Percentiles rank a stretch among this genome's conserved stretches.
phyloP scores from a whole-genome alignment of 2,329 filamentous ascomycete species.

The Arthrobotrys megalospora region DNA sequence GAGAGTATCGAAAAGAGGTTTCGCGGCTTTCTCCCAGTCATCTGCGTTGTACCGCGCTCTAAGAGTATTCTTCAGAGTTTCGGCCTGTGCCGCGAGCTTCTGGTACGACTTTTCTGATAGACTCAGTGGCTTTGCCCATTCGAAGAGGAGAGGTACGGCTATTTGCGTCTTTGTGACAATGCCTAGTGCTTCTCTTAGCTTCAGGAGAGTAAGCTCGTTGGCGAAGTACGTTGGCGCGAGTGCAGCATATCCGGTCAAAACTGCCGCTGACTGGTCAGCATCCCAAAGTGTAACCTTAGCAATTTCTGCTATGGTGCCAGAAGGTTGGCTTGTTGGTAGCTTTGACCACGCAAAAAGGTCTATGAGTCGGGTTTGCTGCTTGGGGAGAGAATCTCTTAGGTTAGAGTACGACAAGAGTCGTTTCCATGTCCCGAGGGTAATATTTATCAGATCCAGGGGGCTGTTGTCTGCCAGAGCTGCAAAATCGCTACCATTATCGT shows the following conservation, averaged over 20 bases:
- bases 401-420: neutral
- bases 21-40: constrained; percentile 42
- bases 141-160: neutral
- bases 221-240: neutral
- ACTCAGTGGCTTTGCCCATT: constrained; percentile 13
- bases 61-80: constrained; percentile 16
- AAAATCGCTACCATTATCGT: neutral
- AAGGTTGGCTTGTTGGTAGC: constrained; percentile 9
- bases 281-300: constrained; percentile 10
- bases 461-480: neutral
- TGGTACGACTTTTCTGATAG: constrained; percentile 14
- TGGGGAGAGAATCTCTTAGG: constrained; percentile 1
- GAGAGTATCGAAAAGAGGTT: constrained; percentile 38
- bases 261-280: neutral
- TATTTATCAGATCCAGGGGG: neutral
- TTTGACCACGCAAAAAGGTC: constrained; percentile 23
- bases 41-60: constrained; percentile 20
- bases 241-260: neutral
- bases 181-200: neutral
- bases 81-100: constrained; percentile 10
- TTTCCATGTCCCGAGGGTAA: constrained; percentile 5
- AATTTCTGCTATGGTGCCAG: neutral
- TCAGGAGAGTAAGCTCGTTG: constrained; percentile 6
- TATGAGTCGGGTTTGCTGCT: constrained; percentile 15
- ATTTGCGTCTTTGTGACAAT: constrained; percentile 16